Percentiles rank a stretch among this genome's conserved stretches.
Evolutionary conservation across 192 early-diverging fungal genomes (phyloP).

Genomic region (Rhizophagus sp.): DNA sequence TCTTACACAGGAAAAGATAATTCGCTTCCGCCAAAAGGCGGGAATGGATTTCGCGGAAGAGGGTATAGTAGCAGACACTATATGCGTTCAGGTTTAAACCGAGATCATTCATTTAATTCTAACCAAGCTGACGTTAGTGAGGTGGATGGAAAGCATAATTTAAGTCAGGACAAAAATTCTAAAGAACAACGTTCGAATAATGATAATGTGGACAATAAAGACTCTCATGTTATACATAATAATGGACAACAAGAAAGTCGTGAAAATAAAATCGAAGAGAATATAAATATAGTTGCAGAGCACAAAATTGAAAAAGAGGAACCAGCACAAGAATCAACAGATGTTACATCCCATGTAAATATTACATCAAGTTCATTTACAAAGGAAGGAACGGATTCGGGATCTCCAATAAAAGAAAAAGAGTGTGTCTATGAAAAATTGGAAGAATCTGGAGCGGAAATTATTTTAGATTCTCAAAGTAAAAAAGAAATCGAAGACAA

Average conservation of each 20-base stretch:
- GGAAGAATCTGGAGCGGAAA: constrained; percentile 18
- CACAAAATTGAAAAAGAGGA: not conserved
- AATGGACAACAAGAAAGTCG: not conserved
- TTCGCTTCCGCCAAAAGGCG: too few relatives aligned
- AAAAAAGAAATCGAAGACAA: not conserved
- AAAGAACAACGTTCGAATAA: not conserved
- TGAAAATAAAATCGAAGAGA: not conserved
- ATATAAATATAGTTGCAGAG: not conserved
- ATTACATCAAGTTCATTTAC: not conserved
- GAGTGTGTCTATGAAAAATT: not conserved
- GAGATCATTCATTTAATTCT: not conserved
- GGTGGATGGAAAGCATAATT: not conserved
- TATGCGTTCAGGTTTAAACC: not conserved
- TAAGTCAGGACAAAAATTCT: not conserved
- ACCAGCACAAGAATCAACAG: not conserved
- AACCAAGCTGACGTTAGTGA: not conserved
- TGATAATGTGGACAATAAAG: not conserved
- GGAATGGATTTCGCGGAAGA: not conserved
- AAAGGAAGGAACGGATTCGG: not conserved
- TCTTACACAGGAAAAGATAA: not conserved
- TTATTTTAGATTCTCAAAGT: constrained; percentile 22
- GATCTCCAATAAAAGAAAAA: not conserved
- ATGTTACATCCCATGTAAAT: not conserved
- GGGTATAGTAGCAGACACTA: not conserved
- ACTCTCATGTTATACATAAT: not conserved